These are phyloP conservation scores for Cordyceps militaris DNA, from an alignment of 2,329 filamentous ascomycete genomes.

Conservation along the genomic window DNA sequence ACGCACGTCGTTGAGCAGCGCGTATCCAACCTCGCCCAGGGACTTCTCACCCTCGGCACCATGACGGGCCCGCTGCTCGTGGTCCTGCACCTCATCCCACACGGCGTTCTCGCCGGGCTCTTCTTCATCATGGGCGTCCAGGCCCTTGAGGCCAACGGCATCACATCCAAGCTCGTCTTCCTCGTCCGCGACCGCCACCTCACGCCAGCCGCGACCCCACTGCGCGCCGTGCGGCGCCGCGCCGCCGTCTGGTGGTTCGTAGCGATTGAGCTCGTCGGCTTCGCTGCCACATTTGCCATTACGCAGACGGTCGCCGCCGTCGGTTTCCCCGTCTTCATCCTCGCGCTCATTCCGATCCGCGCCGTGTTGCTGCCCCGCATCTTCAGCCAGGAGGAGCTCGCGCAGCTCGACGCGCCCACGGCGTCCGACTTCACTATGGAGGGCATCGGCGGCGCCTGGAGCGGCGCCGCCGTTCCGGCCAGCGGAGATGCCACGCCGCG, in stretches of 20 bases:
- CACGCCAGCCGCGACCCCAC: constrained; percentile 52
- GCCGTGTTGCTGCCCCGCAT: constrained; percentile 55
- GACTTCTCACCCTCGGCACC: constrained; percentile 68
- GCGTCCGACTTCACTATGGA: constrained; percentile 72
- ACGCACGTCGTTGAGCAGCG: constrained; percentile 71
- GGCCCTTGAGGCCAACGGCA: constrained; percentile 68
- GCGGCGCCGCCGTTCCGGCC: constrained; percentile 23
- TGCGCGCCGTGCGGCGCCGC: constrained; percentile 55
- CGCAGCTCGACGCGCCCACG: constrained; percentile 62
- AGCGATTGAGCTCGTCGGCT: constrained; percentile 58
- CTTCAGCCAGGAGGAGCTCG: constrained; percentile 55
- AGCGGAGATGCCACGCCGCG: constrained; percentile 17
- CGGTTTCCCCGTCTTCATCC: constrained; percentile 69
- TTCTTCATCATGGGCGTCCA: constrained; percentile 84
- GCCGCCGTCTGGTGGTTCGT: constrained; percentile 66
- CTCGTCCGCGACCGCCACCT: constrained; percentile 56
- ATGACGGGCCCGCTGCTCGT: constrained; percentile 69
- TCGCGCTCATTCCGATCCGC: constrained; percentile 60
- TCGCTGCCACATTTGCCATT: constrained; percentile 73
- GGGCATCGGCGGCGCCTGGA: constrained; percentile 59
- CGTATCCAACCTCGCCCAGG: constrained; percentile 70
- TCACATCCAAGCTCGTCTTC: constrained; percentile 68
- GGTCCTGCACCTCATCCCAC: constrained; percentile 70
- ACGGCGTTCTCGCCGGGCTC: constrained; percentile 70
- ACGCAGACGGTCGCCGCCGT: constrained; percentile 78